Conservation (phyloP, 2,329 filamentous ascomycete genomes). For the Botrytis sinoallii region DNA sequence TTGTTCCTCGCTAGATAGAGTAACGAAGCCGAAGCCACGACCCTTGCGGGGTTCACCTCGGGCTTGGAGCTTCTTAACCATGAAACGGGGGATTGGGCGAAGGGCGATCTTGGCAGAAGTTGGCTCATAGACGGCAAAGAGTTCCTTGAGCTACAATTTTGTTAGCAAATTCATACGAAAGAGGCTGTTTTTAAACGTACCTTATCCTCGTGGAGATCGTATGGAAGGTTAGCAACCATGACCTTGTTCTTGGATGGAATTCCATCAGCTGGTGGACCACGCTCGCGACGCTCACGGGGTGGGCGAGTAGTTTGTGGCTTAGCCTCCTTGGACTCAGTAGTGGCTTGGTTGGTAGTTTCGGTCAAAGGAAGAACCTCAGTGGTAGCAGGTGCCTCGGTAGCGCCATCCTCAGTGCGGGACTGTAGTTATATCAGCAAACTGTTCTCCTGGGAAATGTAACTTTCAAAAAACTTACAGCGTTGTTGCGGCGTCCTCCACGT, state of each 20-base stretch:
- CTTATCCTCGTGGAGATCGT: slow-evolving; percentile 97
- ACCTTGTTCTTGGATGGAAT: slow-evolving; percentile 99
- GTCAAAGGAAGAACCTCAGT: slow-evolving; percentile 57
- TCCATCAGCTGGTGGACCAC: slow-evolving; percentile 93
- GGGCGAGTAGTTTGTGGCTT: slow-evolving; percentile 44
- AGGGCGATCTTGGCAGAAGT: slow-evolving; percentile 97
- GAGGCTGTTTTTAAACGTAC: slow-evolving; percentile 48
- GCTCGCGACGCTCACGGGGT: slow-evolving; percentile 67
- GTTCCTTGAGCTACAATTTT: slow-evolving; percentile 78
- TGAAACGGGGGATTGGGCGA: slow-evolving; percentile 96
- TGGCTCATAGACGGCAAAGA: slow-evolving; percentile 89
- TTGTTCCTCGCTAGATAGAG: slow-evolving; percentile 87
- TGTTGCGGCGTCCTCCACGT: slow-evolving; percentile 63
- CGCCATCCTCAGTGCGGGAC: slow-evolving; percentile 37
- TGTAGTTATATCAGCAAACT: slow-evolving; percentile 26
- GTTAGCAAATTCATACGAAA: neutral
- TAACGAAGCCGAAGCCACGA: slow-evolving; percentile 98
- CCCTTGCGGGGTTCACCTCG: slow-evolving; percentile 98
- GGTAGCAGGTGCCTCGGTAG: slow-evolving; percentile 49
- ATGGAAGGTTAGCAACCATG: slow-evolving; percentile 99
- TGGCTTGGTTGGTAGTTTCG: slow-evolving; percentile 58
- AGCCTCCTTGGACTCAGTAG: slow-evolving; percentile 47
- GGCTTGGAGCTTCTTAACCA: slow-evolving; percentile 99
- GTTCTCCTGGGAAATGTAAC: neutral
- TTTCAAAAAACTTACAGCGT: slow-evolving; percentile 50